Evolutionary conservation across 140 eudicot species (phyloP), one percentile per base, ranked within the genome.

Genomic region (Bidens hawaiensis): DNA sequence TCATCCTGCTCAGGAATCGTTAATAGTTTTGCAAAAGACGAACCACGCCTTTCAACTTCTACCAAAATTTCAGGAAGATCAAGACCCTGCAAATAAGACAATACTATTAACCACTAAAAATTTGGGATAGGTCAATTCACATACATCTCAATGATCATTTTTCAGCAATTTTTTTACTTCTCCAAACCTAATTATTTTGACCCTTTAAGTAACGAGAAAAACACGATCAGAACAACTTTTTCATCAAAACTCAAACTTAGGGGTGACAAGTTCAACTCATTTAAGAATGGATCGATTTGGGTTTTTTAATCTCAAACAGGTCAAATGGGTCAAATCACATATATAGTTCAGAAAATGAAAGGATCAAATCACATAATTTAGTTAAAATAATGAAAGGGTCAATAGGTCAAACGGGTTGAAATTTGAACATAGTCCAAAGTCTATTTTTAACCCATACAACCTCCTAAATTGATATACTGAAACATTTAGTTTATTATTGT

Each of bases 1-100:
- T 94, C 86, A 40, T 94, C 99, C 40, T 81, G 90, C 64, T 94
- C 99, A 3, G 99, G 97, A 68, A 94, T 71, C 0, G 90, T 75
- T 79, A 94, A 68, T 62, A 94, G 62, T 64, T 83, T 52, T 14
- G 77, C 99, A 16, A 94, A 94, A 42, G 97, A 88, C 12, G 90
- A 85, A 59, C 97, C 97, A 0, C 95, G 99, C 71, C 75, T 85
- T 52, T 79, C 99, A 45, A 85, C 94, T 83, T 94, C 97, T 5
- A 85, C 97, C 26, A 94, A 81, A 69, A 94, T 54, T 43, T 94
- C 99, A 65, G 95, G 81, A 64, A 94, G 88, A 30, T 76, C 82
- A 21, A 83, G 91, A 62, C 71, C 87, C 99, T 94, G 83, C 71
- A 78, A 6, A n/a, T 3, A 66, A 50, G 12, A 63, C 58, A 14